These are phyloP conservation scores for Arthrinium phaeospermum DNA, from an alignment of 2,329 filamentous ascomycete genomes.

Conservation along the genomic window DNA sequence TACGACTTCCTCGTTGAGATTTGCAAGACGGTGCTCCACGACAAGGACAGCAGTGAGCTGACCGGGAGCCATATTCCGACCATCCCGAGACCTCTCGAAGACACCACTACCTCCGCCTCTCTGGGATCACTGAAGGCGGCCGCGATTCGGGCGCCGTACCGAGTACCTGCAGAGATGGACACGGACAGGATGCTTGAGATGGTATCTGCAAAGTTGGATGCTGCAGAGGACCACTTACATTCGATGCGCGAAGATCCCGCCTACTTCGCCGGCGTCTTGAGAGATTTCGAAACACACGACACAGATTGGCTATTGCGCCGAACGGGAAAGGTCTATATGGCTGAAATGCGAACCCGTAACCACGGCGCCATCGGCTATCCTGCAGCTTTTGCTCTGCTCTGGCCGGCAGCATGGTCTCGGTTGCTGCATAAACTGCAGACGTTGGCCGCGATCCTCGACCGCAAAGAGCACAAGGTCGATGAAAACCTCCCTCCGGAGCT, in stretches of 20 bases:
- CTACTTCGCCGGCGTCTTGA: conserved; percentile 23
- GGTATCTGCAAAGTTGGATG: conserved; percentile 22
- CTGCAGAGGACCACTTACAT: conserved; percentile 27
- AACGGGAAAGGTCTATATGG: background rate
- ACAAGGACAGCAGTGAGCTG: background rate
- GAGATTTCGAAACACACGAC: conserved; percentile 15
- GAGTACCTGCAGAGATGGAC: conserved; percentile 21
- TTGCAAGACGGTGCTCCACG: background rate
- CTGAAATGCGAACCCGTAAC: background rate
- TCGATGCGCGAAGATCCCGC: conserved; percentile 28
- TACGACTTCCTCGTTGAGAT: background rate
- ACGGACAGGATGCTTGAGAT: conserved; percentile 23
- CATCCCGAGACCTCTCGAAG: background rate
- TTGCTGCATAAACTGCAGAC: background rate
- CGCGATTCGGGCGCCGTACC: conserved; percentile 25
- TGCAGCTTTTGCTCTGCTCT: background rate
- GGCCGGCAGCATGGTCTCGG: background rate
- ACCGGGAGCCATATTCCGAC: background rate
- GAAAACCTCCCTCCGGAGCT: background rate
- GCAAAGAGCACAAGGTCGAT: background rate
- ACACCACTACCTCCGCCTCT: background rate
- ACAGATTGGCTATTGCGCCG: background rate
- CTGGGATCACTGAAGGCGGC: background rate
- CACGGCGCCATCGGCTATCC: background rate
- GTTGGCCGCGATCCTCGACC: background rate